A percentile compares a stretch with the other conserved stretches of the same genome.
Conservation (phyloP, 805 yeast genomes). For the Zygosaccharomyces kombuchaensis region DNA sequence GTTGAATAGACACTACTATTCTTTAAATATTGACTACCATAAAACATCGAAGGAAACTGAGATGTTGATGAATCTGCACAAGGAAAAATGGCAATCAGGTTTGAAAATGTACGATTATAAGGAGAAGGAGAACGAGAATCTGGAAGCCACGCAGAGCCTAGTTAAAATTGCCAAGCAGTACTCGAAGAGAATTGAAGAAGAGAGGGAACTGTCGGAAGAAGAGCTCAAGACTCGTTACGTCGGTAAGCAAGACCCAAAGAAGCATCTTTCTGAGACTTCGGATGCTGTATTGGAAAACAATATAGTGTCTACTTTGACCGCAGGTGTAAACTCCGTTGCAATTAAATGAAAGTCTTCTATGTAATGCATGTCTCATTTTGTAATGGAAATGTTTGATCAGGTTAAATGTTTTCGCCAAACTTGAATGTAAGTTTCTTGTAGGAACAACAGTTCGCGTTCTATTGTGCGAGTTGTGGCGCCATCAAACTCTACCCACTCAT, state of each 20-base stretch:
- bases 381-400: background rate
- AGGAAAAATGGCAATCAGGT: conserved; percentile 94
- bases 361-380: conserved; percentile 5
- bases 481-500: conserved; percentile 56
- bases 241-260: conserved; percentile 98
- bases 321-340: conserved; percentile 86
- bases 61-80: conserved; percentile 90
- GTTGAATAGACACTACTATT: conserved; percentile 92
- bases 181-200: conserved; percentile 86
- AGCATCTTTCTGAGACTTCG: conserved; percentile 87
- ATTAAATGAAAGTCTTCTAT: conserved; percentile 49
- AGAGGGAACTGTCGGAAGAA: conserved; percentile 79
- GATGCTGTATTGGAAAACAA: conserved; percentile 84
- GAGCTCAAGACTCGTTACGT: conserved; percentile 93
- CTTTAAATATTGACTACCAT: conserved; percentile 89
- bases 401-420: conserved; percentile 47
- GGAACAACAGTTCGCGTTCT: conserved; percentile 55
- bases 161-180: conserved; percentile 88
- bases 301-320: conserved; percentile 78
- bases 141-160: conserved; percentile 68
- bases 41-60: conserved; percentile 89
- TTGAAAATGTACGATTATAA: conserved; percentile 72
- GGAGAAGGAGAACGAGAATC: conserved; percentile 69
- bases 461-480: conserved; percentile 45
- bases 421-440: conserved; percentile 61